These are phyloP conservation scores for Wickerhamomyces ciferrii DNA, from an alignment of 805 yeast species.

Conservation along the genomic window DNA sequence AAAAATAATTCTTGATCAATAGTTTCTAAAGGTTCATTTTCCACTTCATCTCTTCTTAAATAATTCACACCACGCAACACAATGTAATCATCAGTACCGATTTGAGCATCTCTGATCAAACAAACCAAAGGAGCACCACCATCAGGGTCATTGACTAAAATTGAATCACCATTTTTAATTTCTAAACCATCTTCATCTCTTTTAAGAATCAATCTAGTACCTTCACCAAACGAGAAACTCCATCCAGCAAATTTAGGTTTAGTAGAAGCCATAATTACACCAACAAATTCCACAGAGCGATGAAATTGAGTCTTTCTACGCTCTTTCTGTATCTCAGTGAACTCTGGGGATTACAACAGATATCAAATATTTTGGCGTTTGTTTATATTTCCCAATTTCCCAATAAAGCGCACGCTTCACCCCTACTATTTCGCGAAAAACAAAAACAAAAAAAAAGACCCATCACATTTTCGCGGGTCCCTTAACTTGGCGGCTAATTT, in stretches of 20 bases:
- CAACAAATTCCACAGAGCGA: not conserved
- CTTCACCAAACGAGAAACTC: slow-evolving; percentile 13
- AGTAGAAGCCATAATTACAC: slow-evolving; percentile 19
- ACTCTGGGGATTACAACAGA: no score
- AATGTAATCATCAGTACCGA: slow-evolving; percentile 44
- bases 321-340: no score
- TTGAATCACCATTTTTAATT: slow-evolving; percentile 47
- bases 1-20: slow-evolving; percentile 45
- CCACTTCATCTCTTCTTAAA: slow-evolving; percentile 35
- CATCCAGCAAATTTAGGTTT: slow-evolving; percentile 16
- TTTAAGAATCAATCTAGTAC: slow-evolving; percentile 20
- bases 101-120: slow-evolving; percentile 43
- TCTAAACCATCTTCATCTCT: slow-evolving; percentile 43
- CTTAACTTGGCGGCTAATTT: not conserved
- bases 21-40: slow-evolving; percentile 19
- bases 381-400: no score
- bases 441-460: no score
- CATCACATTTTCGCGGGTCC: no score
- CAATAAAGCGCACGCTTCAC: no score
- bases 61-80: slow-evolving; percentile 46
- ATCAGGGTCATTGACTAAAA: slow-evolving; percentile 34
- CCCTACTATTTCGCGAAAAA: no score
- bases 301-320: no score
- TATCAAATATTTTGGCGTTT: no score
- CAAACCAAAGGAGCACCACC: slow-evolving; percentile 35